These are phyloP conservation scores for Aspergillus sp. DNA, from an alignment of 2,329 filamentous ascomycete genomes.

Conservation along the genomic window DNA sequence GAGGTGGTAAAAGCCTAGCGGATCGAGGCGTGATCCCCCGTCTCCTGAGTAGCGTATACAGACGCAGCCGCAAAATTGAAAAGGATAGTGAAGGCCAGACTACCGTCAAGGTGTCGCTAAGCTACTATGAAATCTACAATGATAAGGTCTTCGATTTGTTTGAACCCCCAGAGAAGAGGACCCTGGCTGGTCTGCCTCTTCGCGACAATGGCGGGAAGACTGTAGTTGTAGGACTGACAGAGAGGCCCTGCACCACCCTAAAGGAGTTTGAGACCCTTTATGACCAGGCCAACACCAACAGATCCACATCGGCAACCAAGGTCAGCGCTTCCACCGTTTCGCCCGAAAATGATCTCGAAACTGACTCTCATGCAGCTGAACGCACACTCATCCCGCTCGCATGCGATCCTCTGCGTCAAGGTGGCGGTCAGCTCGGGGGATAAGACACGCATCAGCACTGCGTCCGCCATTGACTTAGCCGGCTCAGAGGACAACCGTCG, in stretches of 20 bases:
- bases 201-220: slow-evolving; percentile 85
- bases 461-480: slow-evolving; percentile 90
- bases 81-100: slow-evolving; percentile 73
- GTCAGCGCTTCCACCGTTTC: slow-evolving; percentile 26
- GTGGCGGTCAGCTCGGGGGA: slow-evolving; percentile 72
- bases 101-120: slow-evolving; percentile 70
- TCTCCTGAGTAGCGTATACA: slow-evolving; percentile 79
- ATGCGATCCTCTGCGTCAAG: slow-evolving; percentile 88
- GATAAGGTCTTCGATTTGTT: slow-evolving; percentile 93
- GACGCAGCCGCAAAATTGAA: slow-evolving; percentile 77
- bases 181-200: slow-evolving; percentile 73
- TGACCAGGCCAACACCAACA: slow-evolving; percentile 86
- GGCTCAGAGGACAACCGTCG: slow-evolving; percentile 93
- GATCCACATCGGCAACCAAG: slow-evolving; percentile 86
- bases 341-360: slow-evolving; percentile 3
- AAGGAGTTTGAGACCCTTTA: slow-evolving; percentile 90
- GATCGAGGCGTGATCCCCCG: slow-evolving; percentile 87
- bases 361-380: slow-evolving; percentile 58
- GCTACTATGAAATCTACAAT: slow-evolving; percentile 97
- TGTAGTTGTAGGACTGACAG: slow-evolving; percentile 79
- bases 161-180: slow-evolving; percentile 82
- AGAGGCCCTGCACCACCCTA: slow-evolving; percentile 75
- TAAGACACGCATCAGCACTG: slow-evolving; percentile 71
- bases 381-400: slow-evolving; percentile 82
- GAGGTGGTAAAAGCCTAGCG: slow-evolving; percentile 79